Base-by-base conservation (phyloP, 306 rosid species). In the Prunus salicina region DNA sequence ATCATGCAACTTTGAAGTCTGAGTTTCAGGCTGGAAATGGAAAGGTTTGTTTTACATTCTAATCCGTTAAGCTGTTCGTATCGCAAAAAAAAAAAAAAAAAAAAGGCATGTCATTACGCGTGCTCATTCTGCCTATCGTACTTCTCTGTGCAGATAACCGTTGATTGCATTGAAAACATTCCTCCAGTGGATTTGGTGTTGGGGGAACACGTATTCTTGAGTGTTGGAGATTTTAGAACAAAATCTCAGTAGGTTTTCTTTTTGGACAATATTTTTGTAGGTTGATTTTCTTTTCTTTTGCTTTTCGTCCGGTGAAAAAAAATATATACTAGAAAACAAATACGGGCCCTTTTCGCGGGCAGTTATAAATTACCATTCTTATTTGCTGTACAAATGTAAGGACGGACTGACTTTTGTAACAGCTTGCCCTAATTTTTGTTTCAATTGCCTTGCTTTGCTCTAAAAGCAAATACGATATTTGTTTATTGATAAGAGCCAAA, bases 11-110 rank as follows among this genome's bases (percentile, higher is more conserved):
- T 83, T 82, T 95, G 88, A 95, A 89, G 84, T 80, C 81, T 0
- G 93, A 89, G 87, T 92, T 89, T 80, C 97, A 88, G 47, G 52
- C 62, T 16, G 89, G 96, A 82, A 84, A 83, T 63, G 93, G 97
- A 72, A 95, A 95, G 97, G 98, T 94, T 71, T 75, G 85, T 82
- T 77, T 20, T 56, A n/a, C 52, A 9, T 62, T 22, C 6, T n/a
- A 6, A 1, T 5, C 65, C 9, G 13, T 51, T 8, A 4, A 27
- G 13, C 47, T 6, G 15, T 20, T 3, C 5, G 25, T 45, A 12
- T 55, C 28, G 1, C 27, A 8, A 62, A 62, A n/a, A 38, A 1
- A 6, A 34, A 34, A 34, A 34, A 34, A 6, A 34, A 6, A 6
- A 38, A 58, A 24, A 58, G 72, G 53, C n/a, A 53, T 27, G n/a